Conservation (phyloP, 306 rosid species). For the Cucumis melo region DNA sequence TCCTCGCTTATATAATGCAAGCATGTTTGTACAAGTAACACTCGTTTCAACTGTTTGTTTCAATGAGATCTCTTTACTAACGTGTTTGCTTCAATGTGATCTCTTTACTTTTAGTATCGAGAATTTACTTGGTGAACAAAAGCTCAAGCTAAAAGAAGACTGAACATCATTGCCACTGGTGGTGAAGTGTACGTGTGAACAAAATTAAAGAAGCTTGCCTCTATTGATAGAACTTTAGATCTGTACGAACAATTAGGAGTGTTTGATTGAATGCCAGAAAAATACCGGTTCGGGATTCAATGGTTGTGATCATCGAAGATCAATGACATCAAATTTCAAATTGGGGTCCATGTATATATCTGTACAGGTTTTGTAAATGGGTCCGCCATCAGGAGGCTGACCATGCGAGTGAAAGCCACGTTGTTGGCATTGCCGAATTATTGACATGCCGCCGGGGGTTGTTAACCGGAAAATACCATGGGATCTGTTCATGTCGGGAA, state of each 20-base stretch:
- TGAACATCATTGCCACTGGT: neutral
- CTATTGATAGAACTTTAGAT: neutral
- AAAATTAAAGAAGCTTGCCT: neutral
- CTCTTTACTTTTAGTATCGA: neutral
- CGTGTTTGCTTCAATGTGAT: neutral
- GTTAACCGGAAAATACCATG: slow-evolving; percentile 96
- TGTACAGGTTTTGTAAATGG: slow-evolving; percentile 69
- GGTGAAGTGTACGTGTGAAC: neutral
- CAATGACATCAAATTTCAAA: slow-evolving; percentile 76
- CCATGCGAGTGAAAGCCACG: slow-evolving; percentile 86
- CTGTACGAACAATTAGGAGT: slow-evolving; percentile 2
- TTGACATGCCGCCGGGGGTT: slow-evolving; percentile 82
- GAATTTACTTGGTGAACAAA: neutral
- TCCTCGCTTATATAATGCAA: neutral
- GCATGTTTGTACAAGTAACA: neutral
- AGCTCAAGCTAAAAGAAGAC: neutral
- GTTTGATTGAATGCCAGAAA: neutral
- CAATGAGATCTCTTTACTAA: neutral
- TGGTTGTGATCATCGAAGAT: slow-evolving; percentile 51
- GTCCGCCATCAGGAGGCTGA: slow-evolving; percentile 89
- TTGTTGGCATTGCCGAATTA: slow-evolving; percentile 73
- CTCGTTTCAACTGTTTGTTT: neutral
- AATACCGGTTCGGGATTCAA: neutral
- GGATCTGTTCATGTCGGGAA: slow-evolving; percentile 35
- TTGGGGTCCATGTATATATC: slow-evolving; percentile 88